Base-by-base conservation (phyloP, 2,329 filamentous ascomycete genomes). In the Xylaria arbuscula region DNA sequence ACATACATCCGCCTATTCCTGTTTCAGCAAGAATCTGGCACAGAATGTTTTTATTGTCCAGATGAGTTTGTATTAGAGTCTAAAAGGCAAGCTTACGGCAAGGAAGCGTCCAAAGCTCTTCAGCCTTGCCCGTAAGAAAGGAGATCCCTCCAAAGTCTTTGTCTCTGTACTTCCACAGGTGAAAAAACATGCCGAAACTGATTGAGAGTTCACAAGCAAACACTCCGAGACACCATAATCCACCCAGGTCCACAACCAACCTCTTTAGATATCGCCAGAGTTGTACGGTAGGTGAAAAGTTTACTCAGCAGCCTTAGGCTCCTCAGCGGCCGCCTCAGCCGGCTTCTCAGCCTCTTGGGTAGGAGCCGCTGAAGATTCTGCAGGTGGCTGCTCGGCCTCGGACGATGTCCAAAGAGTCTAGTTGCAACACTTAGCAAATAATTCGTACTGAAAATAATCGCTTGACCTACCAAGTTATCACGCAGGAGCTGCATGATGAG, bases 361-460 rank as follows among this genome's bases (percentile, higher is more conserved):
- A 74, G 88, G 83, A 72, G 84, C 82, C 68, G 89, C 81, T 69
- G 87, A 82, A 69, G 84, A 81, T 76, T 87, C 84, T 70, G 81
- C 81, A 71, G 82, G 74, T 54, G 93, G 89, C 88, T 98, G 89
- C 88, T 98, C 96, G 73, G 94, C 93, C 89, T 98, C 96, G 76
- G 95, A 98, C 70, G 95, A 98, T 80, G 96, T 98, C 96, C 96
- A 98, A 83, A 98, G 94, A 75, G 96, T 98, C 94, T 98, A 76
- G 64, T 56, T 50, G 19, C 24, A 34, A 47, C 38, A 10, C 19
- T 67, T 61, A 61, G 42, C 9, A 34, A 58, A 10, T 15, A 48
- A n/a, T 6, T n/a, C 42, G 8, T 17, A 28, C 11, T n/a, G 3
- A 19, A 19, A 34, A 22, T 32, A 8, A 58, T 51, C 15, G 1